Percentiles rank a stretch among this genome's conserved stretches.
Conservation (phyloP, 176 grass and related monocot genomes). For the Neostapfia colusana region DNA sequence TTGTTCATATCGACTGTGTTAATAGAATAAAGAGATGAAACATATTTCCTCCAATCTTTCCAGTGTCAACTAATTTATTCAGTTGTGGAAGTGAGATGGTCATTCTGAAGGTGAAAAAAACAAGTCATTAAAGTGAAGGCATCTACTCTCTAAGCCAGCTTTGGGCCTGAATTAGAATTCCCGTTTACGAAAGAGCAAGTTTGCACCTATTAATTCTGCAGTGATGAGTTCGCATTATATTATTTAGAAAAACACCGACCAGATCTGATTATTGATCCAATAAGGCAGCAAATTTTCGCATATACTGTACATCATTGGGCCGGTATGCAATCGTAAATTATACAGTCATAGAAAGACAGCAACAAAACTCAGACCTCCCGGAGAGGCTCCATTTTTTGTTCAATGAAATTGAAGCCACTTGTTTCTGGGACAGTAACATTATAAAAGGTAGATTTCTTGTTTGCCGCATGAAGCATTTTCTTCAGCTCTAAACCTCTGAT, state of each 20-base stretch:
- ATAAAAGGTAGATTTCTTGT: not conserved
- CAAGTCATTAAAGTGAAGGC: not conserved
- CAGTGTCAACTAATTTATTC: not conserved
- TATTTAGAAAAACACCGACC: slow-evolving; percentile 20
- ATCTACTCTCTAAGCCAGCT: too few relatives aligned
- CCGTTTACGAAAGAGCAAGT: not conserved
- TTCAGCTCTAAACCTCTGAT: slow-evolving; percentile 4
- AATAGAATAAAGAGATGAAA: not conserved
- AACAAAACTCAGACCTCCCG: not conserved
- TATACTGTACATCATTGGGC: slow-evolving; percentile 22
- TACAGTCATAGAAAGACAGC: slow-evolving; percentile 11
- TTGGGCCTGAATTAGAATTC: too few relatives aligned
- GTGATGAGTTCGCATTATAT: slow-evolving; percentile 2
- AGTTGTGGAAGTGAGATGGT: not conserved
- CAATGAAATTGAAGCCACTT: not conserved
- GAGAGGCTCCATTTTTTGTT: slow-evolving; percentile 4
- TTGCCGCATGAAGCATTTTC: not conserved
- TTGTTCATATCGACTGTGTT: not conserved
- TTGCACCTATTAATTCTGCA: not conserved
- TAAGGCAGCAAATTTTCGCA: not conserved
- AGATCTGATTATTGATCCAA: slow-evolving; percentile 29
- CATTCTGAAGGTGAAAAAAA: not conserved
- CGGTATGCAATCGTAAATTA: slow-evolving; percentile 29
- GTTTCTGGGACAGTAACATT: not conserved
- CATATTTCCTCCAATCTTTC: too few relatives aligned